Base-by-base conservation (phyloP, 179 eudicot genomes). In the Heliamphora pulchella region DNA sequence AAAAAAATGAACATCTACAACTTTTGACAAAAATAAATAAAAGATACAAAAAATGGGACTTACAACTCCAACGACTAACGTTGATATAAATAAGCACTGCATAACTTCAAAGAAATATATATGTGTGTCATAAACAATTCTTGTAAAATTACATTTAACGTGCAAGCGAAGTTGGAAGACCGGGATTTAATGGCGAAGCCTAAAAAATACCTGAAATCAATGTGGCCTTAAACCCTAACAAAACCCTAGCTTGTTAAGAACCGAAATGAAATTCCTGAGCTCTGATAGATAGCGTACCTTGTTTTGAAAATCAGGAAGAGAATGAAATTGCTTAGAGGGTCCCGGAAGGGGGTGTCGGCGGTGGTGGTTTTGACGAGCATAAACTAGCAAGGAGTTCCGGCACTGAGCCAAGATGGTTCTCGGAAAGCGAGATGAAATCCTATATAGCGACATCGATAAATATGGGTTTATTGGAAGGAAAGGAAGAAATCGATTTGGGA, bases 291-390 rank as follows among this genome's bases (percentile, higher is more conserved):
- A 17, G 53, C 54, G n/a, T 78, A 89, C 91, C 91, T 87, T 84
- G 74, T 54, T 82, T 50, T 74, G 68, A 41, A 65, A 13, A 65
- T 82, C 48, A 50, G 78, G 63, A 61, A 84, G 80, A 59, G 87
- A 89, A 58, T 86, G 86, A 47, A 88, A 82, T 6, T 75, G 81
- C 79, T 79, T 83, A 64, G 88, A 79, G 22, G 79, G 53, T 51
- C 81, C 64, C 71, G 79, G 57, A 57, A 80, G 39, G 53, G 76
- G 53, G 17, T 59, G 78, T 31, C 31, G 31, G 31, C 31, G 31
- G 61, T 69, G 81, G 67, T 61, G 76, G 14, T 77, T 70, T 51
- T 6, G 80, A 47, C 82, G 81, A 67, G 80, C 57, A 44, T 44
- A 68, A 65, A 75, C 81, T 57, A 71, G 80, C 85, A 77, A 75